These are phyloP conservation scores for Solanum raphanifolium DNA, from an alignment of 257 asterid genomes.

Conservation along the genomic window DNA sequence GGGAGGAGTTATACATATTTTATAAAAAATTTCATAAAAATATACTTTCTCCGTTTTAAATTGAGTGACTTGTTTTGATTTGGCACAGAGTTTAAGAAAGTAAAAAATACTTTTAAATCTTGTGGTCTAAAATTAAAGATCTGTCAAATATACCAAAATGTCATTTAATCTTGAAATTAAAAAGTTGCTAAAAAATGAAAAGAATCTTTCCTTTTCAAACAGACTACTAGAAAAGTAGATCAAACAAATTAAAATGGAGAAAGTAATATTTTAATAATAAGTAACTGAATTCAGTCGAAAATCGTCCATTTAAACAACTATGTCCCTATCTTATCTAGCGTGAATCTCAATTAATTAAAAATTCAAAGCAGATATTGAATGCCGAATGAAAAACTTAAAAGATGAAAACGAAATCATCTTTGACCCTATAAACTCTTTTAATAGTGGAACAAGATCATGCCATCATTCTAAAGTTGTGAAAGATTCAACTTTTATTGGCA, in stretches of 20 bases:
- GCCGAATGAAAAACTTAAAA: background rate
- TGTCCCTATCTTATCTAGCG: background rate
- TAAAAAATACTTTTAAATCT: no score
- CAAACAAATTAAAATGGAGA: no score
- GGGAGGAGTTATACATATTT: background rate
- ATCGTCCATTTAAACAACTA: background rate
- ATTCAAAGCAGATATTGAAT: background rate
- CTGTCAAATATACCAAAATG: no score
- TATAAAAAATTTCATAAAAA: background rate
- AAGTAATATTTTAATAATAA: background rate
- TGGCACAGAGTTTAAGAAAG: no score
- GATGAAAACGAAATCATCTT: background rate
- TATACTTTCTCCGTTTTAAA: no score
- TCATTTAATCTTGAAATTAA: no score
- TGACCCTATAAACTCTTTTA: background rate
- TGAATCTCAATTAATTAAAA: background rate
- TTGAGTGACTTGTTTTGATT: no score
- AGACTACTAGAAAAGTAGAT: no score
- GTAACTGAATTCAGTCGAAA: background rate
- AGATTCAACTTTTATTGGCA: background rate
- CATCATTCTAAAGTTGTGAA: conserved; percentile 18
- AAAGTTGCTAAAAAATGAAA: no score
- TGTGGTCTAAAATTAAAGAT: no score
- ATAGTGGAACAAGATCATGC: background rate
- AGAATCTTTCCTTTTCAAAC: no score